These are phyloP conservation scores for Xylaria sp. DNA, from an alignment of 2,329 filamentous ascomycete genomes.

Conservation along the genomic window DNA sequence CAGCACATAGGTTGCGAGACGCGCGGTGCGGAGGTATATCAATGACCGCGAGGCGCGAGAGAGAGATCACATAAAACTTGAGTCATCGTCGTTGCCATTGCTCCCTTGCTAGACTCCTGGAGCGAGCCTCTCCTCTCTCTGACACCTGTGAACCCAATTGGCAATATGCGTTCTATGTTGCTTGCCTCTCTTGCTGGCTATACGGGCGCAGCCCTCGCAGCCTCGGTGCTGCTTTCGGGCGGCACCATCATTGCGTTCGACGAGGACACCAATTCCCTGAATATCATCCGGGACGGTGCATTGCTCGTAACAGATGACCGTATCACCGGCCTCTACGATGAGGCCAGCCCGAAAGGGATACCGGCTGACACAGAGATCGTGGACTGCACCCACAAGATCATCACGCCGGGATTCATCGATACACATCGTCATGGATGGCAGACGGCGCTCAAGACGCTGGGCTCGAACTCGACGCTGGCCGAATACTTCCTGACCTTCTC, in stretches of 20 bases:
- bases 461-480: conserved; percentile 61
- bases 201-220: conserved; percentile 48
- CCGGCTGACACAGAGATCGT: conserved; percentile 54
- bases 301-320: conserved; percentile 52
- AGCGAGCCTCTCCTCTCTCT: neutral
- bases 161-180: conserved; percentile 37
- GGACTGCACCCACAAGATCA: conserved; percentile 63
- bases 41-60: conserved; percentile 4
- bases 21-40: conserved; percentile 19
- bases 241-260: conserved; percentile 49
- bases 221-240: conserved; percentile 45
- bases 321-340: conserved; percentile 49
- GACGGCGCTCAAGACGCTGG: conserved; percentile 64
- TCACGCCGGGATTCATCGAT: conserved; percentile 67
- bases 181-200: conserved; percentile 43
- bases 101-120: neutral
- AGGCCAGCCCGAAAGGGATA: conserved; percentile 40
- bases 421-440: conserved; percentile 69
- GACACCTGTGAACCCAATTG: neutral
- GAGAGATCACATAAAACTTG: neutral
- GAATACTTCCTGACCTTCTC: conserved; percentile 60
- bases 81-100: neutral
- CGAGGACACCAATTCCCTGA: conserved; percentile 42
- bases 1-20: neutral
- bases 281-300: conserved; percentile 48